phyloP scores from a whole-genome alignment of 2,329 filamentous ascomycete species.

The Aspergillus pseudonomiae region DNA sequence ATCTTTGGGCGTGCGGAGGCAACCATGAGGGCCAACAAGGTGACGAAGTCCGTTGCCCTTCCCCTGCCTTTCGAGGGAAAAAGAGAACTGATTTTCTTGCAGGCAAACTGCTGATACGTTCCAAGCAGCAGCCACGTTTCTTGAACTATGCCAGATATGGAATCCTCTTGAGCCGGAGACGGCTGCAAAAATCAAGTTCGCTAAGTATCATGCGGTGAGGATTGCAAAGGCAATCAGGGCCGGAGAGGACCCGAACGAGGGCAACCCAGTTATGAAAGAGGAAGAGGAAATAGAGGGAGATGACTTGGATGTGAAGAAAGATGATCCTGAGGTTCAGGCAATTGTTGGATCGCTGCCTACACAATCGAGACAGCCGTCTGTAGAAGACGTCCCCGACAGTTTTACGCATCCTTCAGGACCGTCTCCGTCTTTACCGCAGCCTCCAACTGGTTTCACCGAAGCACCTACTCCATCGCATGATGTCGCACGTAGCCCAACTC shows the following conservation, averaged over 20 bases:
- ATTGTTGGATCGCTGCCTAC: slow-evolving; percentile 47
- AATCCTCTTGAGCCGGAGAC: slow-evolving; percentile 73
- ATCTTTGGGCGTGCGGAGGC: slow-evolving; percentile 84
- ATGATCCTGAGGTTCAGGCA: slow-evolving; percentile 66
- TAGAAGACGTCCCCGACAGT: slow-evolving; percentile 64
- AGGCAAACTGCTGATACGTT: slow-evolving; percentile 94
- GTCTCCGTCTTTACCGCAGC: slow-evolving; percentile 41
- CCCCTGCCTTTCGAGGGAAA: slow-evolving; percentile 13
- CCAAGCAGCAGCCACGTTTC: slow-evolving; percentile 87
- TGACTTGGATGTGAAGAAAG: slow-evolving; percentile 57
- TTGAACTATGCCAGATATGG: slow-evolving; percentile 88
- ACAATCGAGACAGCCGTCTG: slow-evolving; percentile 55
- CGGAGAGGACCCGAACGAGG: slow-evolving; percentile 87
- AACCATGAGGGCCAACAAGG: slow-evolving; percentile 78
- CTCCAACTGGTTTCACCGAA: slow-evolving; percentile 23
- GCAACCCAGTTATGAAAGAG: slow-evolving; percentile 72
- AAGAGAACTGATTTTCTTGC: slow-evolving; percentile 10
- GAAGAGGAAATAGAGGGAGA: slow-evolving; percentile 42
- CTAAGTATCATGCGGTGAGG: slow-evolving; percentile 91
- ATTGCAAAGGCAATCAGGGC: slow-evolving; percentile 91
- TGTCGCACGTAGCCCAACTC: slow-evolving; percentile 28
- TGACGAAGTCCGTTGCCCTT: slow-evolving; percentile 63
- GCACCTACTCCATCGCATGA: slow-evolving; percentile 29
- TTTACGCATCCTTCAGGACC: slow-evolving; percentile 54
- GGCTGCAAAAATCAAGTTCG: slow-evolving; percentile 87